These are phyloP conservation scores for Physaria fendleri DNA, from an alignment of 345 rosid species.

Conservation along the genomic window DNA sequence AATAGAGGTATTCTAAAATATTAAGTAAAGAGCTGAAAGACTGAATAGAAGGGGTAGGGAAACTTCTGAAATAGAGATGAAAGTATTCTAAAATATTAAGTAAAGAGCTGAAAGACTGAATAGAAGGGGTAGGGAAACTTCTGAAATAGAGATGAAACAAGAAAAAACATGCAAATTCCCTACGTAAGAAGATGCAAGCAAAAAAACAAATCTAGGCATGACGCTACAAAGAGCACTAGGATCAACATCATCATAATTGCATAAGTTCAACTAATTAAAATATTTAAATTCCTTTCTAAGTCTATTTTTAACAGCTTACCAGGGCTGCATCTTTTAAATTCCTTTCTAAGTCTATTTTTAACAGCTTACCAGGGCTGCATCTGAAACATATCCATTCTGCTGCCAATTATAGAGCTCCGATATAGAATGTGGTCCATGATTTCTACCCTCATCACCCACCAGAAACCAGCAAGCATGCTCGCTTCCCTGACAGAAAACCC, in stretches of 20 bases:
- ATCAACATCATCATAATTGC: not conserved
- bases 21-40: not conserved
- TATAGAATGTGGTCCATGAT: constrained; percentile 79
- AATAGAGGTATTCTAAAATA: not conserved
- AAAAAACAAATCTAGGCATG: not conserved
- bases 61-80: not conserved
- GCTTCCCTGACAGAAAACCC: constrained; percentile 40
- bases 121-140: not conserved
- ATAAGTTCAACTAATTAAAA: not conserved
- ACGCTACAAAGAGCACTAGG: not conserved
- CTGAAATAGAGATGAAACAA: not conserved
- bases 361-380: constrained; percentile 54
- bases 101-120: constrained; percentile 1
- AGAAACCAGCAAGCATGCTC: constrained; percentile 73
- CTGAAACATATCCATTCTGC: constrained; percentile 48
- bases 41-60: not conserved
- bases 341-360: not conserved
- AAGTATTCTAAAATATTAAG: not conserved
- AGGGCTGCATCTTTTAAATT: constrained; percentile 38
- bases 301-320: constrained; percentile 39
- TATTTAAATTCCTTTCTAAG: not conserved
- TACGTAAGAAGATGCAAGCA: not conserved
- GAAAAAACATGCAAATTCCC: not conserved
- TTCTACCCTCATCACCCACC: constrained; percentile 60
- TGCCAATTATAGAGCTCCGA: constrained; percentile 64